These are phyloP conservation scores for Phytopythium cucurbitacearum DNA, from an alignment of 352 stramenopile genomes.

Conservation along the genomic window DNA sequence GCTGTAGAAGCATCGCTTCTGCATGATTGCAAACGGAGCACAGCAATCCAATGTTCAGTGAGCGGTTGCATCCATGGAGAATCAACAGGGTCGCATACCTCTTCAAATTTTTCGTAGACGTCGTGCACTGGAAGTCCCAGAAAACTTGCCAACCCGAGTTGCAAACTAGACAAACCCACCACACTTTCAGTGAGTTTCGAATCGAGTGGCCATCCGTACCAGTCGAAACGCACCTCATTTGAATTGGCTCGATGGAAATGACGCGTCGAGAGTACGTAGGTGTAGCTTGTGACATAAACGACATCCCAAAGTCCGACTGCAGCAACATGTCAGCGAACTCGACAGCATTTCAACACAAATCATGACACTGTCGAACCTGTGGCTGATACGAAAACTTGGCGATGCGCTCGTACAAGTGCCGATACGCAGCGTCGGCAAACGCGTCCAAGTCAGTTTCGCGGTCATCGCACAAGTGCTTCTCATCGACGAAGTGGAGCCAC, in stretches of 20 bases:
- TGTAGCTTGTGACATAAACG: conserved; percentile 61
- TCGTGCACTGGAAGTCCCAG: conserved; percentile 55
- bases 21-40: not conserved
- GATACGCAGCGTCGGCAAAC: conserved; percentile 71
- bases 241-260: conserved; percentile 67
- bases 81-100: conserved; percentile 22
- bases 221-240: conserved; percentile 59
- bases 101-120: conserved; percentile 78
- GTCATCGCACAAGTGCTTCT: conserved; percentile 55
- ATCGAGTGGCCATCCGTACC: not conserved
- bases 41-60: not conserved
- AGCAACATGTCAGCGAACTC: conserved; percentile 1
- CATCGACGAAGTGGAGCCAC: conserved; percentile 66
- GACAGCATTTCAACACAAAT: not conserved
- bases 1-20: conserved; percentile 79
- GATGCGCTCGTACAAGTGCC: conserved; percentile 71
- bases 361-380: conserved; percentile 37
- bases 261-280: conserved; percentile 47
- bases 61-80: not conserved
- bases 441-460: conserved; percentile 48
- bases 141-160: conserved; percentile 72
- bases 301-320: conserved; percentile 79
- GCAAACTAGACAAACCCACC: conserved; percentile 29
- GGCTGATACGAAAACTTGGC: conserved; percentile 73
- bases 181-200: not conserved